Evolutionary conservation across 2,329 filamentous ascomycete species (phyloP).

Genomic region (Claviceps sp.): DNA sequence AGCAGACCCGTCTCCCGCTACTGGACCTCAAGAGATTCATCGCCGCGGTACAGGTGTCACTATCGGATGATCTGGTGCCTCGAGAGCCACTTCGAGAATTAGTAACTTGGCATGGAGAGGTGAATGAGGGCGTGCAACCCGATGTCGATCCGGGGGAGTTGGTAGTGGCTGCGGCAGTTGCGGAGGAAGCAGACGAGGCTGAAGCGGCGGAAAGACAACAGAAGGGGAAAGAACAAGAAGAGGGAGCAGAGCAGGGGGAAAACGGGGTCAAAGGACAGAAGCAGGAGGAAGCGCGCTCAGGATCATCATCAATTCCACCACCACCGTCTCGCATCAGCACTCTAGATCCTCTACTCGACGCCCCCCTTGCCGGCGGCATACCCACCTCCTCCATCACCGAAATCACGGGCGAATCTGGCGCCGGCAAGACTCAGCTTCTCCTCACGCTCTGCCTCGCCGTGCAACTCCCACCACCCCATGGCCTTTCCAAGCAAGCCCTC

Average conservation of each 20-base stretch:
- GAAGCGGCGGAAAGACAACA: not conserved
- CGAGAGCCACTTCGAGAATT: conserved; percentile 12
- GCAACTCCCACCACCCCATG: conserved; percentile 64
- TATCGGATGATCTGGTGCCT: conserved; percentile 47
- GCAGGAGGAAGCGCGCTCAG: not conserved
- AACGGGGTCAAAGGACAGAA: not conserved
- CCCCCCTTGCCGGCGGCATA: conserved; percentile 60
- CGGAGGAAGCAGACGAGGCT: not conserved
- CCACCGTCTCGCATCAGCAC: conserved; percentile 50
- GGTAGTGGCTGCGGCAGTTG: not conserved
- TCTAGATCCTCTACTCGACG: conserved; percentile 61
- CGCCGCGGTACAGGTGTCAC: conserved; percentile 48
- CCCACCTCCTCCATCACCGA: conserved; percentile 74
- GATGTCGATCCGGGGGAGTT: not conserved
- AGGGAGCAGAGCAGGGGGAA: not conserved
- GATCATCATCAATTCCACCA: not conserved
- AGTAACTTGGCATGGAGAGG: no score
- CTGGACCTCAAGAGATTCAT: conserved; percentile 66
- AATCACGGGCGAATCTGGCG: conserved; percentile 83
- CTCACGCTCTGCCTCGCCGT: conserved; percentile 71
- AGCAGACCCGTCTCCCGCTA: conserved; percentile 69
- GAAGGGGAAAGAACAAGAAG: not conserved
- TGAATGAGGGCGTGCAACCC: not conserved
- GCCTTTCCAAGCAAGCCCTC: conserved; percentile 59
- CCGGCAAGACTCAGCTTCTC: conserved; percentile 90